phyloP scores from a whole-genome alignment of 2,329 filamentous ascomycete species.

The Colletotrichum godetiae region DNA sequence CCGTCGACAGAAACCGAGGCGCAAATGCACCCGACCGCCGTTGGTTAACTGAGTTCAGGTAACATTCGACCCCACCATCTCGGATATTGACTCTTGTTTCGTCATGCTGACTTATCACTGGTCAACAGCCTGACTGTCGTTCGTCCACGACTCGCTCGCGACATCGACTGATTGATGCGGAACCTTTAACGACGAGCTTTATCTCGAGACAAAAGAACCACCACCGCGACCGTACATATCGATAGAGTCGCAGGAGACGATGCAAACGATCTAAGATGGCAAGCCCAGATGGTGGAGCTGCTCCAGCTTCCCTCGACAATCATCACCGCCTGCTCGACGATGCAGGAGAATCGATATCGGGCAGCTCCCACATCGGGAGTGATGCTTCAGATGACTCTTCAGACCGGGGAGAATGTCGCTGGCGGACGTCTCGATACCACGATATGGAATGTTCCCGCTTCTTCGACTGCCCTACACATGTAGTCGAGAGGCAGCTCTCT shows the following conservation, averaged over 20 bases:
- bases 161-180: conserved; percentile 26
- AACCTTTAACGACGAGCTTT: background rate
- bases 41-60: conserved; percentile 10
- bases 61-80: conserved; percentile 29
- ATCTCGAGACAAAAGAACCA: background rate
- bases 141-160: conserved; percentile 26
- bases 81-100: conserved; percentile 35
- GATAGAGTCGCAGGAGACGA: conserved; percentile 17
- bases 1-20: background rate
- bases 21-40: background rate
- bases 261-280: conserved; percentile 47
- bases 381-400: conserved; percentile 37
- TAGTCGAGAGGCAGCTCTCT: conserved; percentile 51
- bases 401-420: conserved; percentile 46
- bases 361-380: conserved; percentile 55
- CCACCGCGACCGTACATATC: background rate
- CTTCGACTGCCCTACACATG: conserved; percentile 62
- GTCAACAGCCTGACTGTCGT: conserved; percentile 27
- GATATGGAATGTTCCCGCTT: conserved; percentile 59
- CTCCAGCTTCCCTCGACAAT: conserved; percentile 37
- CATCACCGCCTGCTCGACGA: conserved; percentile 35
- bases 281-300: conserved; percentile 43
- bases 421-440: conserved; percentile 51
- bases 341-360: conserved; percentile 40
- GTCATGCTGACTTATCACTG: conserved; percentile 36